These are phyloP conservation scores for Boechera retrofracta DNA, from an alignment of 345 rosid species.

Conservation along the genomic window DNA sequence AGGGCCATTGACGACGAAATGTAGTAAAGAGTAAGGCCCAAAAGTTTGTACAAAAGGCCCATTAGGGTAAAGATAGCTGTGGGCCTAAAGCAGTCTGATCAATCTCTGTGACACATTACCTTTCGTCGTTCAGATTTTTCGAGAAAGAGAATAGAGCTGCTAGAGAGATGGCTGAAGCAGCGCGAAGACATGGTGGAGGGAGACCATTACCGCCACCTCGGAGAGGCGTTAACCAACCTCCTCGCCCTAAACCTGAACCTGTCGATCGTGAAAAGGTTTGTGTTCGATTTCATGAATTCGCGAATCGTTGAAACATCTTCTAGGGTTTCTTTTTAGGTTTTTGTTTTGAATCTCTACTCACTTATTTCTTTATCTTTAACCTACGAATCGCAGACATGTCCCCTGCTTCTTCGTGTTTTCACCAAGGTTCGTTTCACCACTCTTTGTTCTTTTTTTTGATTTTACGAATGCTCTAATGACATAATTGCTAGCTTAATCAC, in stretches of 20 bases:
- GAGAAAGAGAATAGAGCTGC: constrained; percentile 22
- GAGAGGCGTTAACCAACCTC: constrained; percentile 63
- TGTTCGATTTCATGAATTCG: not conserved
- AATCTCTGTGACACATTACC: constrained; percentile 3
- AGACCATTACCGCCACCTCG: constrained; percentile 64
- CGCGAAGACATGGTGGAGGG: constrained; percentile 67
- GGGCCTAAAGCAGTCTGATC: constrained; percentile 19
- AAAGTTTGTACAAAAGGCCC: not conserved
- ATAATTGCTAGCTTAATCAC: not conserved
- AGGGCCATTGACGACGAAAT: not conserved
- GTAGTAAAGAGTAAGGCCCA: not conserved
- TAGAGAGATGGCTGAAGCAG: constrained; percentile 62
- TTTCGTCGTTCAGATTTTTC: constrained; percentile 13
- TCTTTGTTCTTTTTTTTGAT: not conserved
- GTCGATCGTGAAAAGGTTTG: constrained; percentile 89
- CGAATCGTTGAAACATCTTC: not conserved
- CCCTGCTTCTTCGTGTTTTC: constrained; percentile 90
- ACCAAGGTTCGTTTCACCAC: constrained; percentile 66
- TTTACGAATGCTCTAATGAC: not conserved
- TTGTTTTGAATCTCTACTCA: not conserved
- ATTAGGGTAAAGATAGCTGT: not conserved
- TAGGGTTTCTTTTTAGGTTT: constrained; percentile 25
- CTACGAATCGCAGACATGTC: constrained; percentile 75
- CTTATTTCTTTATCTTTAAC: not conserved
- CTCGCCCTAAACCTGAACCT: constrained; percentile 64